phyloP scores from a whole-genome alignment of 371 early-diverging fungal genomes.

The Smittium mucronatum region DNA sequence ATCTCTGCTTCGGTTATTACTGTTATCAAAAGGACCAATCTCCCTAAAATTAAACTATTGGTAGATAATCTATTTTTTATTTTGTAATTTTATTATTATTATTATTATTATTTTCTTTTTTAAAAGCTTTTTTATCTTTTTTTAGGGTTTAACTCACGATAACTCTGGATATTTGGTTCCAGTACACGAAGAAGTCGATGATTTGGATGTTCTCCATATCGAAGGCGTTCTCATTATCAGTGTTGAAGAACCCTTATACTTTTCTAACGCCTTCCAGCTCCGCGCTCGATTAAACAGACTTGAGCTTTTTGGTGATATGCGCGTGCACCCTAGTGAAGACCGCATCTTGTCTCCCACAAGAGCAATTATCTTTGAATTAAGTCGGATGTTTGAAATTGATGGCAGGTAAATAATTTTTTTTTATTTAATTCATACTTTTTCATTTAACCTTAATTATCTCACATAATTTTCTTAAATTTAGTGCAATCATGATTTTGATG shows the following conservation, averaged over 20 bases:
- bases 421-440: background rate
- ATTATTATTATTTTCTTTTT: too few species aligned
- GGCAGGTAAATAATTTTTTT: conserved; percentile 41
- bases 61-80: background rate
- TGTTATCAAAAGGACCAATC: conserved; percentile 80
- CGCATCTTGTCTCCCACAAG: conserved; percentile 48
- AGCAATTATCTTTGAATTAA: conserved; percentile 76
- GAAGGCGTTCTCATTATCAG: conserved; percentile 73
- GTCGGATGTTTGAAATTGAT: conserved; percentile 73
- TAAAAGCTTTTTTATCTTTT: too few species aligned
- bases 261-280: conserved; percentile 89
- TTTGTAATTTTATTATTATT: background rate
- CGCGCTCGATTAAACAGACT: conserved; percentile 80
- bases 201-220: conserved; percentile 53
- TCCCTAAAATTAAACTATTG: conserved; percentile 56
- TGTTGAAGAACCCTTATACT: conserved; percentile 81
- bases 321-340: conserved; percentile 75
- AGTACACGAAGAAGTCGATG: conserved; percentile 37
- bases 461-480: conserved; percentile 7
- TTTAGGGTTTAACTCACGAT: background rate
- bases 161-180: background rate
- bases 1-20: conserved; percentile 71
- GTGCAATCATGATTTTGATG: conserved; percentile 39
- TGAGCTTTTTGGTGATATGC: conserved; percentile 81
- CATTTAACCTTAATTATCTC: too few species aligned